Conservation (phyloP, 2,329 filamentous ascomycete genomes). For the Cordyceps cicadae region DNA sequence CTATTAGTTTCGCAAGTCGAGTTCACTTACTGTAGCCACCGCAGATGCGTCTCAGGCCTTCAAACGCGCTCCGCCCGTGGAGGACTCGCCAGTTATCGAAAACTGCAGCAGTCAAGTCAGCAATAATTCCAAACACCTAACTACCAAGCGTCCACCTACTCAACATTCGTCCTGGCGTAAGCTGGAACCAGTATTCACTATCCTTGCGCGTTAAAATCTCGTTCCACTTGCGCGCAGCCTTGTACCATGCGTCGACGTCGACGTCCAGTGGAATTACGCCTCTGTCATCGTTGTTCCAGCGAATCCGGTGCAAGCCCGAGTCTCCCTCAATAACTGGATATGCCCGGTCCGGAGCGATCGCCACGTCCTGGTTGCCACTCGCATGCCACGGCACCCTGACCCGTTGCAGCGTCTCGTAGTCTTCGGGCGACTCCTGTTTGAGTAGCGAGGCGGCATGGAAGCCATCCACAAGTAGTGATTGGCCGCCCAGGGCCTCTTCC, state of each 20-base stretch:
- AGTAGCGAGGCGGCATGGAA: constrained; percentile 64
- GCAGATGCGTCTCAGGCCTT: constrained; percentile 77
- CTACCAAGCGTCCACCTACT: constrained; percentile 43
- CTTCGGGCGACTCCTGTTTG: constrained; percentile 39
- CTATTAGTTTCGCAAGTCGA: not conserved
- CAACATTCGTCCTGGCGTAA: constrained; percentile 68
- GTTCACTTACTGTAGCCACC: constrained; percentile 72
- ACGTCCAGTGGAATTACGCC: constrained; percentile 54
- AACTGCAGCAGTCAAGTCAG: constrained; percentile 40
- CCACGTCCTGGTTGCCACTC: constrained; percentile 80
- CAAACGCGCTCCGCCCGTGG: constrained; percentile 77
- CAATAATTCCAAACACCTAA: not conserved
- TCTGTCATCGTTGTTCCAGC: constrained; percentile 92
- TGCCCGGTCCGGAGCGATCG: constrained; percentile 61
- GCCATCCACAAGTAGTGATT: constrained; percentile 77
- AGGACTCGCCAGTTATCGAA: constrained; percentile 96
- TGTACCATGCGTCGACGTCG: constrained; percentile 61
- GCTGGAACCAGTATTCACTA: constrained; percentile 71
- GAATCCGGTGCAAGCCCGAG: constrained; percentile 47
- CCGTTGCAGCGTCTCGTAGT: constrained; percentile 49
- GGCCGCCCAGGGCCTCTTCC: constrained; percentile 51
- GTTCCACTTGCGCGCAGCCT: constrained; percentile 67
- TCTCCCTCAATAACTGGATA: constrained; percentile 66
- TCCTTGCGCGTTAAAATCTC: constrained; percentile 55
- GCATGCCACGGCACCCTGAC: constrained; percentile 67